Base-by-base conservation (phyloP, 2,329 filamentous ascomycete genomes). In the Colletotrichum siamense region DNA sequence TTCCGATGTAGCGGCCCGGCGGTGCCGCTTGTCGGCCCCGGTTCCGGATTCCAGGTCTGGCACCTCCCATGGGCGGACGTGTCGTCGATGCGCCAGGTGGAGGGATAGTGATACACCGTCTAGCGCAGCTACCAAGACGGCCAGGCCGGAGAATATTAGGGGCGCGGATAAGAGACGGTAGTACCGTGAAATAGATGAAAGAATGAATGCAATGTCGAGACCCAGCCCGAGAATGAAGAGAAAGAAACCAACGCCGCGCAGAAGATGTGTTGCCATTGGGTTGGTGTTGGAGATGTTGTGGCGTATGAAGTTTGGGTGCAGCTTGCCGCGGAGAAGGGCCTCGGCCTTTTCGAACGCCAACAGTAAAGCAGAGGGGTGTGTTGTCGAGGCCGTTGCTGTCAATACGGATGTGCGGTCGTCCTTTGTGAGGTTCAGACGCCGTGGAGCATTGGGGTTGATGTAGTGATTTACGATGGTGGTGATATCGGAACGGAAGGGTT, bases 351-450 rank as follows among this genome's bases (percentile, higher is more conserved):
- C 78, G 59, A 86, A 85, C 9, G 85, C 85, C 0, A 84, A 82
- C 0, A 86, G 81, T 6, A 88, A 83, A 2, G 86, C 85, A 1
- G 86, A 87, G 1, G 87, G 87, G 78, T 88, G 87, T 3, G 87
- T 88, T 1, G 87, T 88, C 39, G 85, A 82, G 65, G 85, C 81
- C 0, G 85, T 80, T 1, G 86, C 86, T 22, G 84, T 83, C 26
- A 87, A 82, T 22, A 87, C 86, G 13, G 82, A 80, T 6, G 81
- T 79, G 28, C 85, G 84, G 73, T 88, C 85, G n/a, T 81, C 77
- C 15, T 81, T 78, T 1, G 85, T 82, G 12, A 88, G 80, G 32
- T 83, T 83, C 13, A 88, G 82, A 13, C 83, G 82, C 10, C 85
- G 81, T 6, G 84, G 83, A 0, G 82, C 81, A 57, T 79, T 78